Conservation (phyloP, 1,284 basidiomycete genomes). For the Ceraceosorus guamensis region DNA sequence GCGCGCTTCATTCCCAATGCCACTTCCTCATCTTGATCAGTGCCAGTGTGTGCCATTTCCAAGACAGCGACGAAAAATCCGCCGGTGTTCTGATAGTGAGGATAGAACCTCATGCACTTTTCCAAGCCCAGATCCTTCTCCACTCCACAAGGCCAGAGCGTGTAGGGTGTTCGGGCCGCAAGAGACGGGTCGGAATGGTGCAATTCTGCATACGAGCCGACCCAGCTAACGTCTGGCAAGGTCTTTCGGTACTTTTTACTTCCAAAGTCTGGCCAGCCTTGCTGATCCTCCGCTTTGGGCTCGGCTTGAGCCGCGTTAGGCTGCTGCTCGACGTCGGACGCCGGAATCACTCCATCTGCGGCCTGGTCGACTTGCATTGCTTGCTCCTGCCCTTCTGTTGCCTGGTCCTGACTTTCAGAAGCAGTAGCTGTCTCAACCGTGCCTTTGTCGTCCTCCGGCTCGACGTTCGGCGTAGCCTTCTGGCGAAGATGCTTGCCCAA, state of each 20-base stretch:
- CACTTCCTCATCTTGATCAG: slow-evolving; percentile 28
- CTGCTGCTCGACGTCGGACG: slow-evolving; percentile 8
- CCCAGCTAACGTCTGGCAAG: slow-evolving; percentile 36
- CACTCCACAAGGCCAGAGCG: slow-evolving; percentile 45
- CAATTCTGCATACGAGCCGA: slow-evolving; percentile 38
- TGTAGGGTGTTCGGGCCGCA: slow-evolving; percentile 29
- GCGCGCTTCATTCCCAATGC: slow-evolving; percentile 43
- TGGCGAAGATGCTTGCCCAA: slow-evolving; percentile 30
- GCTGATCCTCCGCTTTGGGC: slow-evolving; percentile 5
- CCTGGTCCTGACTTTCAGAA: too few species aligned
- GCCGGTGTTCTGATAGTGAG: slow-evolving; percentile 92
- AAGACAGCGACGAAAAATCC: slow-evolving; percentile 94
- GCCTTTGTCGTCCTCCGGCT: slow-evolving; percentile 11
- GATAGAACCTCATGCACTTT: slow-evolving; percentile 56
- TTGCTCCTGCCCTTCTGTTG: too few species aligned
- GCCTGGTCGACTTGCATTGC: slow-evolving; percentile 17
- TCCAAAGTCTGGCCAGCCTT: slow-evolving; percentile 17
- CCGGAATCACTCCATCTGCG: too few species aligned
- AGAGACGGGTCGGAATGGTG: slow-evolving; percentile 33
- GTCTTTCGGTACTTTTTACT: slow-evolving; percentile 23
- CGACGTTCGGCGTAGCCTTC: too few species aligned
- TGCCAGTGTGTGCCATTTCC: slow-evolving; percentile 52
- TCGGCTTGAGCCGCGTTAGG: slow-evolving; percentile 3
- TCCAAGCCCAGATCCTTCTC: slow-evolving; percentile 33
- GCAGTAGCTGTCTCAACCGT: slow-evolving; percentile 19